Conservation (phyloP, 2,329 filamentous ascomycete genomes). For the Tolypocladium amazonense region DNA sequence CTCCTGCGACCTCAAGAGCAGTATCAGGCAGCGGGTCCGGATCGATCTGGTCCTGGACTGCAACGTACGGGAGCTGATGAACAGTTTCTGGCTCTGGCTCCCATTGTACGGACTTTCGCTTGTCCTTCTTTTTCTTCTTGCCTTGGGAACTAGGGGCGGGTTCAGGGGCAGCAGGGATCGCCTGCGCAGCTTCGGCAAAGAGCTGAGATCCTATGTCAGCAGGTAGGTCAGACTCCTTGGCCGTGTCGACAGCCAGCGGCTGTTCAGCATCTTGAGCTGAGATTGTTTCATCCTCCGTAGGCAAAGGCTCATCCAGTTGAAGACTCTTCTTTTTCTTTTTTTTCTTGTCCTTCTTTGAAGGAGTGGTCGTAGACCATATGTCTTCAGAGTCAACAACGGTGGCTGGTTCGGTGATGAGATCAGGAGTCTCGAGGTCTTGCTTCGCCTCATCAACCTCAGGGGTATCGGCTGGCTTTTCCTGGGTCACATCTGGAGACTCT, state of each 20-base stretch:
- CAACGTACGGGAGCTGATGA: neutral
- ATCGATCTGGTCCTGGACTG: neutral
- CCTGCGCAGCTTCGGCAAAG: neutral
- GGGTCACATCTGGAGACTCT: neutral
- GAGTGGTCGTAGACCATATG: slow-evolving; percentile 1
- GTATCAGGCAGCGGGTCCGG: neutral
- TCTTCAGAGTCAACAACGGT: slow-evolving; percentile 5
- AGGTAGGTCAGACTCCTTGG: neutral
- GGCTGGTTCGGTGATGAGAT: slow-evolving; percentile 1
- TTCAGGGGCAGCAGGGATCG: neutral
- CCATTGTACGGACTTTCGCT: slow-evolving; percentile 9
- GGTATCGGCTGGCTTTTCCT: neutral
- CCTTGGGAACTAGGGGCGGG: neutral
- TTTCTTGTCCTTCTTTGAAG: slow-evolving; percentile 12
- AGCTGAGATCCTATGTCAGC: neutral
- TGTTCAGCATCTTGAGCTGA: neutral
- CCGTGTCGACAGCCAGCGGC: neutral
- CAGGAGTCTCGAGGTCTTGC: neutral
- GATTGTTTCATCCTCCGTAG: slow-evolving; percentile 5
- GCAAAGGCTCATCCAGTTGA: slow-evolving; percentile 6
- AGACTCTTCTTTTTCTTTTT: slow-evolving; percentile 14
- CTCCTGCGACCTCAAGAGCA: neutral
- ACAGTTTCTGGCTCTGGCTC: slow-evolving; percentile 1
- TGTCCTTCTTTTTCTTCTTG: slow-evolving; percentile 7
- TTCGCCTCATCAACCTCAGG: neutral